These are phyloP conservation scores for Xerophyta viscosa DNA, from an alignment of 106 monocot genomes.

Conservation along the genomic window DNA sequence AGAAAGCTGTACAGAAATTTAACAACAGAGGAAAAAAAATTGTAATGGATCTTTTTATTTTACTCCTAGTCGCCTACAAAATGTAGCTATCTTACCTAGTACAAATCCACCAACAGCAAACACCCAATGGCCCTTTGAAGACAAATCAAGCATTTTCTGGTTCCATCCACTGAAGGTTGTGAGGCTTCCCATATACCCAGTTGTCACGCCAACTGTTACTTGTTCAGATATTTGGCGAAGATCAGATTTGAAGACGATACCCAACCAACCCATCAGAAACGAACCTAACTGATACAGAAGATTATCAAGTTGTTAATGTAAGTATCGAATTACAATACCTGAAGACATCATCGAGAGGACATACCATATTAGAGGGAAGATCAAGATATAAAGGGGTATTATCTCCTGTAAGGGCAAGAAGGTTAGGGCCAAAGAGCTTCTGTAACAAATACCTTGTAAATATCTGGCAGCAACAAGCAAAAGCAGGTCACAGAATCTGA, in stretches of 20 bases:
- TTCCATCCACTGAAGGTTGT: conserved; percentile 99
- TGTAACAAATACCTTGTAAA: conserved; percentile 60
- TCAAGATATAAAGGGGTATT: conserved; percentile 48
- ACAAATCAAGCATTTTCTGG: conserved; percentile 77
- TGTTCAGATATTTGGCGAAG: conserved; percentile 67
- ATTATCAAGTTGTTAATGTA: no score
- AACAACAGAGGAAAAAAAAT: no score
- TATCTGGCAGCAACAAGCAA: conserved; percentile 21
- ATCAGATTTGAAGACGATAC: conserved; percentile 80
- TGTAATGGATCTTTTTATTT: no score
- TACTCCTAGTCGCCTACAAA: no score
- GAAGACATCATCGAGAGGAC: background rate
- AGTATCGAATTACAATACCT: no score
- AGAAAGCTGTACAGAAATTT: no score
- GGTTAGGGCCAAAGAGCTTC: conserved; percentile 46
- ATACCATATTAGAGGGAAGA: conserved; percentile 64
- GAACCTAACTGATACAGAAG: conserved; percentile 61
- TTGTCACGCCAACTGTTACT: conserved; percentile 66
- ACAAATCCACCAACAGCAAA: conserved; percentile 56
- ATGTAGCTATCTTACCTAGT: conserved; percentile 47
- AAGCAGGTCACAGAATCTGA: no score
- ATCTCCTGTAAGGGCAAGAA: conserved; percentile 42
- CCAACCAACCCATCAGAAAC: conserved; percentile 96
- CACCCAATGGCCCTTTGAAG: conserved; percentile 64
- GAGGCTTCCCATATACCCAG: conserved; percentile 88